These are phyloP conservation scores for Cyclotella choctawhatcheeana DNA, from an alignment of 108 stramenopile genomes.

Conservation along the genomic window DNA sequence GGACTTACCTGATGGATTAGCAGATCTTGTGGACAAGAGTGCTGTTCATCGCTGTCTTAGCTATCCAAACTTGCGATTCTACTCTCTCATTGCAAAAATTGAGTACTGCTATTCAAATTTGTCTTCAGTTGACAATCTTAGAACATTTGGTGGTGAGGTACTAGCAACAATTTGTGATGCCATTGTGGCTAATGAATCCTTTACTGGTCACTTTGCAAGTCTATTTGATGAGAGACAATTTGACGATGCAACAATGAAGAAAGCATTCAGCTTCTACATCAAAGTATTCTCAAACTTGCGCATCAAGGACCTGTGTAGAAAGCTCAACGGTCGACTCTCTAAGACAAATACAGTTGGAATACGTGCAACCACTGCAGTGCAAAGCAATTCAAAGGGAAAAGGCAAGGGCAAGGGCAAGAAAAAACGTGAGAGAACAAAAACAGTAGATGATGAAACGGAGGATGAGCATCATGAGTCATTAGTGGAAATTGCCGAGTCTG, in stretches of 20 bases:
- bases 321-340: conserved; percentile 13
- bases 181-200: background rate
- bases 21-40: conserved; percentile 15
- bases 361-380: background rate
- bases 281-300: conserved; percentile 20
- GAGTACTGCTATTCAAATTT: conserved; percentile 8
- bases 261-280: background rate
- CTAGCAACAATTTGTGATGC: conserved; percentile 5
- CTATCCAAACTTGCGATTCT: conserved; percentile 8
- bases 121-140: background rate
- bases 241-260: background rate
- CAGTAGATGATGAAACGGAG: background rate
- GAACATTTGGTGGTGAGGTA: conserved; percentile 1
- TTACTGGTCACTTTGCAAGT: background rate
- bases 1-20: conserved; percentile 1
- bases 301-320: conserved; percentile 6
- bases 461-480: background rate
- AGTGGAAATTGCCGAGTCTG: background rate
- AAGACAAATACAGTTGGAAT: conserved; percentile 7
- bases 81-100: conserved; percentile 9
- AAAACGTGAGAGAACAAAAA: background rate
- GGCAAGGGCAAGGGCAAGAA: background rate
- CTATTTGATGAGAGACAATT: conserved; percentile 1
- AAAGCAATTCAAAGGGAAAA: too few relatives aligned
- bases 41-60: background rate